A percentile compares a stretch with the other conserved stretches of the same genome.
phyloP scores from a whole-genome alignment of 148 eudicot species.

The Chenopodium quinoa region DNA sequence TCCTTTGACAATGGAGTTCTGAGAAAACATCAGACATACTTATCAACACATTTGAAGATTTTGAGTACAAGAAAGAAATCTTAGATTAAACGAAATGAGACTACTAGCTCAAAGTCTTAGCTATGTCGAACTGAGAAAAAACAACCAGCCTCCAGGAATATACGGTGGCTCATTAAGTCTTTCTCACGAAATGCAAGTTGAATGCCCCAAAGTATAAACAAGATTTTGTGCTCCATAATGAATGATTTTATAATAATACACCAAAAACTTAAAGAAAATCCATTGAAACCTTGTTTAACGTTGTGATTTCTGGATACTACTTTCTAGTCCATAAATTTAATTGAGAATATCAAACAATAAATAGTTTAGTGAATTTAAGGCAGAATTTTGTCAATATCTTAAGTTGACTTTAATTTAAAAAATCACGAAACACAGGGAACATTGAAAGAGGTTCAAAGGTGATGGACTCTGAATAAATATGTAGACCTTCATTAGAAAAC shows the following conservation, averaged over 20 bases:
- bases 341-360: constrained; percentile 2
- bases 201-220: too few relatives aligned
- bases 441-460: background rate
- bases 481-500: constrained; percentile 5
- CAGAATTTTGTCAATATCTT: background rate
- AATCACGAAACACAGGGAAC: background rate
- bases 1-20: too few relatives aligned
- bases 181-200: background rate
- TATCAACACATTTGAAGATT: too few relatives aligned
- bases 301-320: background rate
- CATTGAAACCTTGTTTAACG: background rate
- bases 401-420: background rate
- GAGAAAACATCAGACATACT: too few relatives aligned
- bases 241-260: too few relatives aligned
- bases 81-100: too few relatives aligned
- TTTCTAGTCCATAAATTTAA: background rate
- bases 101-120: background rate
- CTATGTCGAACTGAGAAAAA: background rate
- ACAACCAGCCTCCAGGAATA: background rate
- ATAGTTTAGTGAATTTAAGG: background rate
- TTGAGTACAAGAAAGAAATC: too few relatives aligned
- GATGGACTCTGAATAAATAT: background rate
- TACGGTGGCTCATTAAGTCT: background rate
- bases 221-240: too few relatives aligned
- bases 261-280: background rate